Conservation (phyloP, 306 rosid species). For the Acacia melanoxylon region DNA sequence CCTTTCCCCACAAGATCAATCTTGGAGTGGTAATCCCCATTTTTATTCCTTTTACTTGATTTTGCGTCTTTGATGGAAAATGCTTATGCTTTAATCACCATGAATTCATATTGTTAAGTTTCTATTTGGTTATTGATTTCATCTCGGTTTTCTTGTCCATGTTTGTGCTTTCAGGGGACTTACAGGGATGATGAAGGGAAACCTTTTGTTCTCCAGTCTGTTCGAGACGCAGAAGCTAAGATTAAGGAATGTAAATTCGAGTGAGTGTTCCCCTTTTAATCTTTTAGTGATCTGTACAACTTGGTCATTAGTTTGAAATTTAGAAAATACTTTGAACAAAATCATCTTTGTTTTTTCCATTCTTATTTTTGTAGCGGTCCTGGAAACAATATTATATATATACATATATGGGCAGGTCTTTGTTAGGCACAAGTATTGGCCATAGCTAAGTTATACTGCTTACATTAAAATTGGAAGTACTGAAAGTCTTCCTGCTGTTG, state of each 20-base stretch:
- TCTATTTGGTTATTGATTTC: background rate
- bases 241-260: constrained; percentile 53
- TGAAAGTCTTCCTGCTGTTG: background rate
- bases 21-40: constrained; percentile 63
- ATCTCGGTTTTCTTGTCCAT: background rate
- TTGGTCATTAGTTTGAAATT: background rate
- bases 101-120: background rate
- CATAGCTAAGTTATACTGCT: background rate
- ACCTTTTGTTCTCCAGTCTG: constrained; percentile 74
- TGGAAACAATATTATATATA: too few relatives aligned
- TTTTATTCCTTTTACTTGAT: background rate
- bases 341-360: background rate
- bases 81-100: too few relatives aligned
- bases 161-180: constrained; percentile 57
- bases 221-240: constrained; percentile 70
- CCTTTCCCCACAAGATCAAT: constrained; percentile 76
- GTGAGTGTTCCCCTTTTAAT: constrained; percentile 37
- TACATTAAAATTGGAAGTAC: background rate
- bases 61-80: background rate
- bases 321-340: background rate
- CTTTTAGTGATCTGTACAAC: background rate
- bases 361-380: too few relatives aligned
- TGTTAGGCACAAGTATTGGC: background rate
- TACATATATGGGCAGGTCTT: background rate
- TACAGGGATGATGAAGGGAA: constrained; percentile 79